phyloP scores from a whole-genome alignment of 192 early-diverging fungal genomes.

The Podochytrium sp. region DNA sequence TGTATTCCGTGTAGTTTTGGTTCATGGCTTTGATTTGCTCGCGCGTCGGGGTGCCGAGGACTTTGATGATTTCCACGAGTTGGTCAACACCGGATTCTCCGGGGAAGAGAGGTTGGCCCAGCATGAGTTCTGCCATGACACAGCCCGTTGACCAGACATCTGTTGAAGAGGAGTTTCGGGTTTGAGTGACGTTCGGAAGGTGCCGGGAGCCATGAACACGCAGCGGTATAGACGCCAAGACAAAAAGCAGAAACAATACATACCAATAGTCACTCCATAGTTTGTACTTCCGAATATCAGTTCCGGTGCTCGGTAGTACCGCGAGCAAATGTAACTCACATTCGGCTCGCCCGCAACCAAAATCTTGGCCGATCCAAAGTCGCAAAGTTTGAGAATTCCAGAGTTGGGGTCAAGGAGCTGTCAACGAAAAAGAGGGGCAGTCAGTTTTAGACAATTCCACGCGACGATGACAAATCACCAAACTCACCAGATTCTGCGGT shows the following conservation, averaged over 20 bases:
- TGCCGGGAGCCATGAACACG: too few species aligned
- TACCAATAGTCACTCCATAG: slow-evolving; percentile 80
- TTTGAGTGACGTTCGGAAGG: too few species aligned
- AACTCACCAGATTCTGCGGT: slow-evolving; percentile 87
- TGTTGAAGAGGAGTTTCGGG: slow-evolving; percentile 10
- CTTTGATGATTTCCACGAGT: slow-evolving; percentile 99
- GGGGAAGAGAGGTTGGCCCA: slow-evolving; percentile 92
- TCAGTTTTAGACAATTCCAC: neutral
- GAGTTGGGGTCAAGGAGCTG: slow-evolving; percentile 82
- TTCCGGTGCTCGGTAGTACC: slow-evolving; percentile 97
- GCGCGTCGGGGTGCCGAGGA: slow-evolving; percentile 94
- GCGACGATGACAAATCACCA: neutral
- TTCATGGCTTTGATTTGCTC: slow-evolving; percentile 99
- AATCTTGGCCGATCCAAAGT: slow-evolving; percentile 98
- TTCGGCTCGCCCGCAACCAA: slow-evolving; percentile 96
- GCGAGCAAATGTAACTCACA: slow-evolving; percentile 97
- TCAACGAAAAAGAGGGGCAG: neutral
- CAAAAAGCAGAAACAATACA: too few species aligned
- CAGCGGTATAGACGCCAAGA: too few species aligned
- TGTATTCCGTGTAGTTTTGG: slow-evolving; percentile 97
- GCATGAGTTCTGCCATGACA: slow-evolving; percentile 96
- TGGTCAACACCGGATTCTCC: slow-evolving; percentile 98
- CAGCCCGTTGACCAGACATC: slow-evolving; percentile 97
- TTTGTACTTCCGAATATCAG: slow-evolving; percentile 95
- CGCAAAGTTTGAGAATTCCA: slow-evolving; percentile 96